Evolutionary conservation across 2,329 filamentous ascomycete genomes (phyloP), one percentile per base, ranked within the genome.

Genomic region (Scleromitrula shiraiana): DNA sequence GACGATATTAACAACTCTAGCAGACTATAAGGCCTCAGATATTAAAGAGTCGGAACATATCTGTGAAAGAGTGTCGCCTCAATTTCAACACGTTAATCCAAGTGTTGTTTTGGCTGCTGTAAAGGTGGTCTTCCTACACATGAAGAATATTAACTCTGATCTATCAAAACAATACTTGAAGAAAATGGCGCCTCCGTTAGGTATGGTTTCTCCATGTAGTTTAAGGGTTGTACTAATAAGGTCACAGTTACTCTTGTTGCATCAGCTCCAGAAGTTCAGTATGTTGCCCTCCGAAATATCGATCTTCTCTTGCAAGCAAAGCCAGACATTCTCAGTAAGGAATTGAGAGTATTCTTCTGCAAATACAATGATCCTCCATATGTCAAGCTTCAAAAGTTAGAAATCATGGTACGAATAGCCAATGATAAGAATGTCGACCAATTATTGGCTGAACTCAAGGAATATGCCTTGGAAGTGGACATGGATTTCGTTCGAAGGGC

Each of bases 291-390:
- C 41, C 77, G 91, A 55, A 98, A 98, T 66, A 98, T 98, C 62
- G 93, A 98, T 59, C 79, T 98, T 27, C 75, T 98, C 5, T 76
- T 98, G 22, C 93, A 98, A 67, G 93, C 94, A 59, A 91, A 96
- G 67, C 89, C 93, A 9, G 90, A 95, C 58, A 96, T 98, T 48
- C 76, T 98, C 8, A 95, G 88, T 74, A 97, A 97, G 67, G 93
- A 98, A 67, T 81, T 98, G 62, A 82, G 93, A 37, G 93, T 98
- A 7, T 98, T 98, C 72, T 98, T 98, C 72, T 98, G 93, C 83
- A 98, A 98, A 70, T 98, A 98, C 72, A 97, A 97, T 65, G 93
- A 98, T 59, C 91, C 93, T 2, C 89, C 89, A 19, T 98, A 98
- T 65, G 83, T 98, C 61, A 98, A 98, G 68, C 81, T 98, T 51